Percentiles rank a stretch among this genome's conserved stretches.
Evolutionary conservation across 345 rosid genomes (phyloP).

Genomic region (Litchi chinensis): DNA sequence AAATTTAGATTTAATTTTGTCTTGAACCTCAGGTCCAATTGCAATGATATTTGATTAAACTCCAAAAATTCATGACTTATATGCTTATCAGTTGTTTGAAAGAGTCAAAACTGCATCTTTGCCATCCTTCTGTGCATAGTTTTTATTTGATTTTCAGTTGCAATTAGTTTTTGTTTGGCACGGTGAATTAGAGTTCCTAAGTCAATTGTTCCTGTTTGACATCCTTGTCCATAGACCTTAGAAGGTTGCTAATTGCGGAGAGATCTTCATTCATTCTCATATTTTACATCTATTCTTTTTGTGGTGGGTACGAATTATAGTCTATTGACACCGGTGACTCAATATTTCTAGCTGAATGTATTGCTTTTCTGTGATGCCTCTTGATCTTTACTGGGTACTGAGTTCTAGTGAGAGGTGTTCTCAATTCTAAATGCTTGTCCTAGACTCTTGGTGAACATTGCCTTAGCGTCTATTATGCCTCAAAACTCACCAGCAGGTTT

Average conservation of each 20-base stretch:
- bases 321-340: too few relatives aligned
- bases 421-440: background rate
- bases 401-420: background rate
- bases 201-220: background rate
- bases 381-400: background rate
- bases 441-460: background rate
- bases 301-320: background rate
- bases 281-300: background rate
- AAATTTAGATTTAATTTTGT: background rate
- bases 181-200: background rate
- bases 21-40: too few relatives aligned
- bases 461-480: background rate
- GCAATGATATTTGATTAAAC: too few relatives aligned
- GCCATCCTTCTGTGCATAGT: background rate
- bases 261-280: background rate
- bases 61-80: too few relatives aligned
- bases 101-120: background rate
- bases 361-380: too few relatives aligned
- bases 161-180: background rate
- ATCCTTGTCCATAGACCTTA: background rate
- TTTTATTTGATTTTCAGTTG: background rate
- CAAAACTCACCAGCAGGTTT: background rate
- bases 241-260: background rate
- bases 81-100: background rate
- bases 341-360: too few relatives aligned